Conservation (phyloP, 2,329 filamentous ascomycete genomes). For the Eurotiales sp. region DNA sequence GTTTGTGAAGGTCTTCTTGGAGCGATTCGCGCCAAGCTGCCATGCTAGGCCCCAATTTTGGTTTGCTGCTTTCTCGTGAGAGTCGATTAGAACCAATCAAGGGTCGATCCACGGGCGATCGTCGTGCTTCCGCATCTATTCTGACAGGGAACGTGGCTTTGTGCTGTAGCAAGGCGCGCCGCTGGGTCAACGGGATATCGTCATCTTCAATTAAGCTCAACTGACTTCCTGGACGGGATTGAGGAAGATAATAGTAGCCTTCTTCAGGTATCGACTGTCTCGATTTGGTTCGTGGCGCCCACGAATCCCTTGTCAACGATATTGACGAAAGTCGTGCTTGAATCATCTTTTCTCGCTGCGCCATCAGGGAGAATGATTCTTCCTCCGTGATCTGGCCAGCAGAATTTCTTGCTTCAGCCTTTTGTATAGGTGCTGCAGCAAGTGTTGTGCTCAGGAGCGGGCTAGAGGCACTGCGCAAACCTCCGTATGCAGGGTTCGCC, state of each 20-base stretch:
- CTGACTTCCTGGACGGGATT: conserved; percentile 15
- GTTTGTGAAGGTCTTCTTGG: conserved; percentile 55
- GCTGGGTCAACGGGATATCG: conserved; percentile 65
- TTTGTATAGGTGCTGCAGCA: conserved; percentile 15
- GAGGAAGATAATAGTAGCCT: too few species aligned
- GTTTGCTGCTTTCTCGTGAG: conserved; percentile 18
- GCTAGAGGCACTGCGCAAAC: conserved; percentile 19
- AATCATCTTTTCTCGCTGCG: conserved; percentile 53
- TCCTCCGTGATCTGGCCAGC: conserved; percentile 18
- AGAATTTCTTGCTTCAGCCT: neutral
- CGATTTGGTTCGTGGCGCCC: conserved; percentile 25
- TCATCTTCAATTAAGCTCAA: conserved; percentile 35
- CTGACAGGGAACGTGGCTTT: conserved; percentile 36
- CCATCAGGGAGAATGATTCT: conserved; percentile 47
- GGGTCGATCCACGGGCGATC: conserved; percentile 38
- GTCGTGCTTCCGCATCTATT: conserved; percentile 17
- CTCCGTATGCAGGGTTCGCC: neutral
- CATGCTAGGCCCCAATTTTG: conserved; percentile 54
- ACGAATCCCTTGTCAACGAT: conserved; percentile 31
- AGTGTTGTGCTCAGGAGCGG: conserved; percentile 21
- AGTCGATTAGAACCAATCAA: conserved; percentile 41
- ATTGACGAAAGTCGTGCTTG: conserved; percentile 35
- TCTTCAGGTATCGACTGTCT: conserved; percentile 23
- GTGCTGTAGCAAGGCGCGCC: conserved; percentile 58
- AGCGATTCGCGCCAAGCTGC: conserved; percentile 66